phyloP scores from a whole-genome alignment of 2,329 filamentous ascomycete species.

The Pseudogymnoascus sp. region DNA sequence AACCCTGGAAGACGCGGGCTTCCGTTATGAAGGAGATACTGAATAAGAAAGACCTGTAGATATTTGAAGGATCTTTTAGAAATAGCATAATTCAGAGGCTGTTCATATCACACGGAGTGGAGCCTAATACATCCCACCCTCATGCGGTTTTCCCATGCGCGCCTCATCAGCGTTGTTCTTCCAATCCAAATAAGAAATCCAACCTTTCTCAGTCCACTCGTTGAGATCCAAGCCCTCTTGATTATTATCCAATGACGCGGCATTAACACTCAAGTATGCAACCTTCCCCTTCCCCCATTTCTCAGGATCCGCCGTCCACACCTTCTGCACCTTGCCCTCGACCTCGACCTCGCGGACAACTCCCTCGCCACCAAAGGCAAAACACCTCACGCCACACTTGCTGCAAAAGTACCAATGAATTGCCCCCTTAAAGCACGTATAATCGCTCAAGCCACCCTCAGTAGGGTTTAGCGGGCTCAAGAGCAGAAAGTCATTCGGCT shows the following conservation, averaged over 20 bases:
- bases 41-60: conserved; percentile 14
- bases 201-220: conserved; percentile 31
- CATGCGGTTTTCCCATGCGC: conserved; percentile 18
- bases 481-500: conserved; percentile 39
- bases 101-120: neutral
- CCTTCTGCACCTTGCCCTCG: conserved; percentile 14
- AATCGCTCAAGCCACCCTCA: conserved; percentile 33
- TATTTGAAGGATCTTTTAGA: neutral
- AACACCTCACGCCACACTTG: conserved; percentile 38
- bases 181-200: conserved; percentile 25
- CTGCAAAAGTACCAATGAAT: conserved; percentile 41
- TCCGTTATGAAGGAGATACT: conserved; percentile 57
- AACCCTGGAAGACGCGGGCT: conserved; percentile 58
- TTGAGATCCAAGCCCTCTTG: conserved; percentile 34
- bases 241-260: conserved; percentile 30
- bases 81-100: neutral
- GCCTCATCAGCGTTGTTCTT: conserved; percentile 14
- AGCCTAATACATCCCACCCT: conserved; percentile 23
- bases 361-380: conserved; percentile 33
- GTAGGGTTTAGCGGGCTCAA: conserved; percentile 35
- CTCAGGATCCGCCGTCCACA: conserved; percentile 28
- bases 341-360: conserved; percentile 21
- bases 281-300: conserved; percentile 23
- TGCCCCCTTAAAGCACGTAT: conserved; percentile 28
- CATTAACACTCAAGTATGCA: conserved; percentile 34